These are phyloP conservation scores for Apophysomyces trapeziformis DNA, from an alignment of 371 early-diverging fungal genomes.

Conservation along the genomic window DNA sequence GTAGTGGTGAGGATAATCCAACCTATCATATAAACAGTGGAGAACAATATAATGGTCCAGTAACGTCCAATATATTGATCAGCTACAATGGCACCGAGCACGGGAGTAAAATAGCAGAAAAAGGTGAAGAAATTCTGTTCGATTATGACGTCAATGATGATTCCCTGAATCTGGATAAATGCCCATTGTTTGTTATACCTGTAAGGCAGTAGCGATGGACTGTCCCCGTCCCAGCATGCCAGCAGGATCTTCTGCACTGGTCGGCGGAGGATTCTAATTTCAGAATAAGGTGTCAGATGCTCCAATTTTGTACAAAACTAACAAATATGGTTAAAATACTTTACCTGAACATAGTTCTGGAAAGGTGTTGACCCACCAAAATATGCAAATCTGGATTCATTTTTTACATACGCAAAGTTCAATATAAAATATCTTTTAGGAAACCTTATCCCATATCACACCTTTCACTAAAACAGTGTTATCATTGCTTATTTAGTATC, in stretches of 20 bases:
- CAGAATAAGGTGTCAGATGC: neutral
- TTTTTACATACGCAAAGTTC: conserved; percentile 21
- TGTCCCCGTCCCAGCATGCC: conserved; percentile 46
- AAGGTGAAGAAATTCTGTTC: conserved; percentile 70
- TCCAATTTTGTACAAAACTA: conserved; percentile 1
- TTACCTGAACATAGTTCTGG: conserved; percentile 60
- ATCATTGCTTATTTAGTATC: neutral
- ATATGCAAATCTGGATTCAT: conserved; percentile 61
- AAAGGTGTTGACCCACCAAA: conserved; percentile 74
- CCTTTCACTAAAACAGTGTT: conserved; percentile 23
- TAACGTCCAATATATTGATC: conserved; percentile 83
- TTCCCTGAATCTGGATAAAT: too few relatives aligned
- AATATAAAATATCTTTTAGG: too few relatives aligned
- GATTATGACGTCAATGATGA: neutral
- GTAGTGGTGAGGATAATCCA: conserved; percentile 72
- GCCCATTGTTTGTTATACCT: conserved; percentile 13
- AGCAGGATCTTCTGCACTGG: conserved; percentile 24
- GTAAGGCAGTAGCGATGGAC: conserved; percentile 65
- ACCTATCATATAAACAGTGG: conserved; percentile 61
- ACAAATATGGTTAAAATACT: neutral
- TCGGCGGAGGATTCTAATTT: conserved; percentile 2
- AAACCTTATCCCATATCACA: conserved; percentile 10
- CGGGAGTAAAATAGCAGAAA: conserved; percentile 75
- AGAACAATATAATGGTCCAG: conserved; percentile 74
- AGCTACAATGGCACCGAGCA: conserved; percentile 79